Conservation (phyloP, 192 early-diverging fungal species). For the Chytriomyces confervae region DNA sequence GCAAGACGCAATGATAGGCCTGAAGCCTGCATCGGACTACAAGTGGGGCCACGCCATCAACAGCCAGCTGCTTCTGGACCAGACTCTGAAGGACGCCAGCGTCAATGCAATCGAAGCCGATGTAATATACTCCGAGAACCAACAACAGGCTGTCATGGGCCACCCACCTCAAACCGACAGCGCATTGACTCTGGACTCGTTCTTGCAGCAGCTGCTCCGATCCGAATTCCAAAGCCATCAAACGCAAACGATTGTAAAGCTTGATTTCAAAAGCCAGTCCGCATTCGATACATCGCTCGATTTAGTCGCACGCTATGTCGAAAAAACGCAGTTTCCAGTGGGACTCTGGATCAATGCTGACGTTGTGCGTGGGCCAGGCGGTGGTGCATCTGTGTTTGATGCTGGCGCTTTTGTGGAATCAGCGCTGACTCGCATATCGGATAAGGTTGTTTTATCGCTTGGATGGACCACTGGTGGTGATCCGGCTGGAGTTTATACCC, state of each 20-base stretch:
- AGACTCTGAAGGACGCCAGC: neutral
- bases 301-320: neutral
- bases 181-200: neutral
- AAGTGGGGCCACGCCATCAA: constrained; percentile 13
- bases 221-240: too few species aligned
- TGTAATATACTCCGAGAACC: neutral
- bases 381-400: neutral
- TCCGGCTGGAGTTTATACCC: neutral
- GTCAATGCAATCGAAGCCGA: constrained; percentile 12
- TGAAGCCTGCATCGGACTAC: neutral
- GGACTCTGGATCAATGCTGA: constrained; percentile 6
- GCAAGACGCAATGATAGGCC: too few species aligned
- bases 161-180: constrained; percentile 5
- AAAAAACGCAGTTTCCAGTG: neutral
- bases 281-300: neutral
- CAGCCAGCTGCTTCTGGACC: neutral
- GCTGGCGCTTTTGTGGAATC: neutral
- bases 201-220: neutral
- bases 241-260: neutral
- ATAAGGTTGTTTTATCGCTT: constrained; percentile 6
- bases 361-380: constrained; percentile 5
- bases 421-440: neutral
- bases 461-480: constrained; percentile 23
- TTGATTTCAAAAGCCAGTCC: neutral
- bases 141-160: neutral